Evolutionary conservation across 1,284 basidiomycete genomes (phyloP), one percentile per base, ranked within the genome.

Genomic region (Papiliotrema nemorosa): DNA sequence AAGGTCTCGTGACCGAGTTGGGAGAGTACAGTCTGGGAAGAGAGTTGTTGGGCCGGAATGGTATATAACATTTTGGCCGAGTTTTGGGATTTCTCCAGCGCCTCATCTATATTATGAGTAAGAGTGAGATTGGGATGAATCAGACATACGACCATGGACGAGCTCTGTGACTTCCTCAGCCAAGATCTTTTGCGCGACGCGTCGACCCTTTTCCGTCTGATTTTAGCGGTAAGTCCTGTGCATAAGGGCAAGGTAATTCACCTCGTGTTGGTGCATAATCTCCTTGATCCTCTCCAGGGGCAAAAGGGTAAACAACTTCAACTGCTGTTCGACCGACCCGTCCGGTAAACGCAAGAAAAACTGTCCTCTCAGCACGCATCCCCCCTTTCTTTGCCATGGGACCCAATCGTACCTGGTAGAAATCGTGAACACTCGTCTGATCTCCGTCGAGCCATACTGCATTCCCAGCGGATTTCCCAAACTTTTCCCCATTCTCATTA

Each of bases 401-500:
- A 27, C 6, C 12, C n/a, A n/a, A 59, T 90, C 46, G 49, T 36
- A 88, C 92, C 78, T 96, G 92, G 64, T 94, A 96, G 63, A 97
- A 90, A 58, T 94, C 90, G 59, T 88, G 87, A 10, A 87, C 81
- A 58, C 85, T 87, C 1, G 91, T 96, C 62, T 88, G 72, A 3
- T 72, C 62, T 24, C 80, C 75, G 63, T 94, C 84, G 33, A 97
- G 76, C 88, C 94, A 97, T 0, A 99, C 77, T 0, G 96, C 94
- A 66, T 97, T 98, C 1, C 94, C 94, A 0, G 90, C 88, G 57
- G 87, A 90, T 79, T 99, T 99, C 13, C 96, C 96, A 70, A 98
- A 96, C 77, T 98, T 99, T 63, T 90, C 88, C 2, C 96, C 96
- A 0, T 80, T 81, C 0, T 86, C 79, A 0, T 90, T 96, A 1